Percentiles rank a stretch among this genome's conserved stretches.
phyloP scores from a whole-genome alignment of 1,284 basidiomycete species.

The Chalciporus sp. region DNA sequence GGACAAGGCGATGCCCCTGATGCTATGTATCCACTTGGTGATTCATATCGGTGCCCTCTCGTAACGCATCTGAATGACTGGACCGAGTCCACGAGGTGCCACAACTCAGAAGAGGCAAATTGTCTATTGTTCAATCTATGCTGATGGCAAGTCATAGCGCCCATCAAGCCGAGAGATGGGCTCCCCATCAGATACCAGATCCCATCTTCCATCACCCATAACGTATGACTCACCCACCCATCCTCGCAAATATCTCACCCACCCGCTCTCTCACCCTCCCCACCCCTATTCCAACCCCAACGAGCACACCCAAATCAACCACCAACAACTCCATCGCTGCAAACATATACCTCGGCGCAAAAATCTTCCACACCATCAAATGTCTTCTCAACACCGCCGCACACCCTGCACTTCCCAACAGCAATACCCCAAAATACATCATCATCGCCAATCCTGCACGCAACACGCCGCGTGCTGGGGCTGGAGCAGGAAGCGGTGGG shows the following conservation, averaged over 20 bases:
- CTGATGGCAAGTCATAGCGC: background rate
- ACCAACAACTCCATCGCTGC: constrained; percentile 56
- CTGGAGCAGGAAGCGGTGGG: constrained; percentile 48
- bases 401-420: constrained; percentile 73
- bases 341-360: constrained; percentile 92
- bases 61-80: background rate
- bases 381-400: constrained; percentile 84
- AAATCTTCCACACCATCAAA: constrained; percentile 99
- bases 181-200: background rate
- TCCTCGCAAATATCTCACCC: constrained; percentile 23
- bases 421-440: constrained; percentile 68
- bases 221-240: constrained; percentile 8
- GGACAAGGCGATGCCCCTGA: constrained; percentile 2
- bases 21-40: no score
- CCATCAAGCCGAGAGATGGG: background rate
- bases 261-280: constrained; percentile 24
- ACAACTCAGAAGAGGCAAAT: background rate
- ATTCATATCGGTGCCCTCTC: background rate
- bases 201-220: no score
- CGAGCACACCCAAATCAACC: constrained; percentile 57
- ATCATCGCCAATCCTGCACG: constrained; percentile 60
- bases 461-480: constrained; percentile 26
- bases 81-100: background rate
- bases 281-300: constrained; percentile 47
- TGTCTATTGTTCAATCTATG: background rate